Base-by-base conservation (phyloP, 371 early-diverging fungal genomes). In the Mucor irregularis region DNA sequence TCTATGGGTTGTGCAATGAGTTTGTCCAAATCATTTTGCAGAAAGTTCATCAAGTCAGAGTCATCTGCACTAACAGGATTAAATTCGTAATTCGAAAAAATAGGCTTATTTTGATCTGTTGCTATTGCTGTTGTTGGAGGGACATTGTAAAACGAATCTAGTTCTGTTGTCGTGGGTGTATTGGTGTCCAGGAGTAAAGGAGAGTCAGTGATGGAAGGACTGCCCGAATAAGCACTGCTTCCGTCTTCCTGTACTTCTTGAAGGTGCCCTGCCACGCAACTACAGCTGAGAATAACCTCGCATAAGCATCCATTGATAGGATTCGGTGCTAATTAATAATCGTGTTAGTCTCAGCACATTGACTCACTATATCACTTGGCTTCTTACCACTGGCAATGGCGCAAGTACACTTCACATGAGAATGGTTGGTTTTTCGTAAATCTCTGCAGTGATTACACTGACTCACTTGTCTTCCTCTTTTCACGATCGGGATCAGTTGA, bases 371-470 rank as follows among this genome's bases (percentile, higher is more conserved):
- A 11, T 38, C 5, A 17, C 24, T 42, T 37, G 19, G 35, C 14
- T 19, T 35, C 38, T 51, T 47, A 72, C 72, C 47, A 19, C 44
- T 42, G 1, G 58, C 47, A 33, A 62, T 56, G 5, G 73, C 73
- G 54, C 73, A 73, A 25, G 66, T 73, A 43, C 73, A 73, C 42
- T 73, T 73, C 8, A 73, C 62, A 54, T 73, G 73, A 3, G 64
- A 45, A 28, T 53, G 42, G 31, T 66, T 53, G 43, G 69, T 64
- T 17, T 45, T 50, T 28, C 73, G 54, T 28, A 64, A 49, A 40
- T 56, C 61, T 42, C 73, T 61, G 38, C 73, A 73, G 40, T 73
- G 73, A 13, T 50, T 58, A 45, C 73, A 73, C 46, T 73, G 73
- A 9, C 60, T 63, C 10, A 69, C 45, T 31, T 66, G 69, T 46